A percentile compares a stretch with the other conserved stretches of the same genome.
These are phyloP conservation scores for Aspergillus pseudonomiae DNA, from an alignment of 2,329 filamentous ascomycete species.

Conservation along the genomic window DNA sequence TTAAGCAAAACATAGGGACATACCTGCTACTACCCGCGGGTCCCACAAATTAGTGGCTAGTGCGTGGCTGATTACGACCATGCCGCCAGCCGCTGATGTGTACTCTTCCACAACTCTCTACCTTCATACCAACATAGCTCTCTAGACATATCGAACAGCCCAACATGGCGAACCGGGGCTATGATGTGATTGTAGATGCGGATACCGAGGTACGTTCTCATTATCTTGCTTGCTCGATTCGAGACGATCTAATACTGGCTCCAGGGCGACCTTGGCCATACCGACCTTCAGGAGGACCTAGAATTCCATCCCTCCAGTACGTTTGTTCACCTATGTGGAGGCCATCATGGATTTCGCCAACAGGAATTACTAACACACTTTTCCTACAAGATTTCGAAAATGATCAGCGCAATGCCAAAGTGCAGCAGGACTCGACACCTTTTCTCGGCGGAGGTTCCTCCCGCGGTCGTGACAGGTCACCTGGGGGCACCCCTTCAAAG, in stretches of 20 bases:
- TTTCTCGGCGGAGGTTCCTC: constrained; percentile 50
- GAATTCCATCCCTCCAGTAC: constrained; percentile 92
- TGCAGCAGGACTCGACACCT: constrained; percentile 52
- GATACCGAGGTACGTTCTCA: constrained; percentile 76
- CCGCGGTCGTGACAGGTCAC: constrained; percentile 44
- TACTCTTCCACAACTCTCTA: constrained; percentile 32
- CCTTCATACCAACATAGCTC: constrained; percentile 17
- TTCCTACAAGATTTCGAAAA: constrained; percentile 66
- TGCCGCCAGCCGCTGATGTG: constrained; percentile 33
- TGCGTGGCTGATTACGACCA: constrained; percentile 29
- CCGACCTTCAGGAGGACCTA: constrained; percentile 96
- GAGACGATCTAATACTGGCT: constrained; percentile 16
- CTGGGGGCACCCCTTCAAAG: constrained; percentile 62
- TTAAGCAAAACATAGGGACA: background rate
- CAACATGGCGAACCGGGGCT: constrained; percentile 79
- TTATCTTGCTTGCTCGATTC: background rate
- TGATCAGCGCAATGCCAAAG: constrained; percentile 54
- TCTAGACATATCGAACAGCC: constrained; percentile 19
- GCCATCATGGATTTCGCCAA: background rate
- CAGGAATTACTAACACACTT: background rate
- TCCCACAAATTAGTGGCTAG: constrained; percentile 29
- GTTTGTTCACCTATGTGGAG: constrained; percentile 18
- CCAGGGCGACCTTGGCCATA: constrained; percentile 95
- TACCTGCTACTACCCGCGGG: background rate
- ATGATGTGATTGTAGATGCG: constrained; percentile 97